phyloP scores from a whole-genome alignment of 2,329 filamentous ascomycete genomes.

The Aspergillus japonicus region DNA sequence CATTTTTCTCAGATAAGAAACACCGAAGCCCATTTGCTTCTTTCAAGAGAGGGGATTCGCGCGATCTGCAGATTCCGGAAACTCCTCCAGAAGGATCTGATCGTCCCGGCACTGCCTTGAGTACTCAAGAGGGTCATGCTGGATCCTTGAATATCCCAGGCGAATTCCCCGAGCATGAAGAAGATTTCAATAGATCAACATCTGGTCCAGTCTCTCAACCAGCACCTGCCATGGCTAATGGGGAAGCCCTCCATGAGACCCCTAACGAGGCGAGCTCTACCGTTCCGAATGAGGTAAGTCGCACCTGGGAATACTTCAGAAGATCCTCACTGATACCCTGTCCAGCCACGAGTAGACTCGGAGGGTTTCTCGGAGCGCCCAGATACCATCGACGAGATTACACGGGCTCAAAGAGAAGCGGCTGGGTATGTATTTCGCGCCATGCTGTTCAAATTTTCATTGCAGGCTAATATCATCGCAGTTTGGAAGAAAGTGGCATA shows the following conservation, averaged over 20 bases:
- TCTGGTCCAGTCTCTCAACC: constrained; percentile 23
- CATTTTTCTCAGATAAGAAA: constrained; percentile 41
- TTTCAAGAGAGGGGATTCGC: constrained; percentile 43
- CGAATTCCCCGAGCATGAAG: constrained; percentile 27
- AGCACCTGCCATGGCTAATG: constrained; percentile 29
- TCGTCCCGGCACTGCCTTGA: constrained; percentile 33
- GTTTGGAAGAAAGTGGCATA: constrained; percentile 43
- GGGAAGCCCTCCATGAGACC: constrained; percentile 20
- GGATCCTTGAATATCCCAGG: constrained; percentile 27
- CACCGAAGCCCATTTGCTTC: constrained; percentile 43
- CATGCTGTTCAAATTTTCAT: background rate
- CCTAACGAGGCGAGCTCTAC: constrained; percentile 19
- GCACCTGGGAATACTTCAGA: background rate
- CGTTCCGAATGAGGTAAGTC: constrained; percentile 25
- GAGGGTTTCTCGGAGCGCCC: constrained; percentile 43
- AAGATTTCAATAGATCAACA: constrained; percentile 17
- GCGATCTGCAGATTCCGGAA: constrained; percentile 39
- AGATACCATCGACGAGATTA: constrained; percentile 46
- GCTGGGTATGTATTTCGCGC: constrained; percentile 31
- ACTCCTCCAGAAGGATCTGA: constrained; percentile 30
- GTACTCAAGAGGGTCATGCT: constrained; percentile 23
- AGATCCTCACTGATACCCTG: constrained; percentile 11
- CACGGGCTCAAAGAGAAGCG: constrained; percentile 46
- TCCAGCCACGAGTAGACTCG: constrained; percentile 36
- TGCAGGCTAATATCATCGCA: constrained; percentile 25